phyloP scores from a whole-genome alignment of 179 eudicot genomes.

The Gypsophila paniculata region DNA sequence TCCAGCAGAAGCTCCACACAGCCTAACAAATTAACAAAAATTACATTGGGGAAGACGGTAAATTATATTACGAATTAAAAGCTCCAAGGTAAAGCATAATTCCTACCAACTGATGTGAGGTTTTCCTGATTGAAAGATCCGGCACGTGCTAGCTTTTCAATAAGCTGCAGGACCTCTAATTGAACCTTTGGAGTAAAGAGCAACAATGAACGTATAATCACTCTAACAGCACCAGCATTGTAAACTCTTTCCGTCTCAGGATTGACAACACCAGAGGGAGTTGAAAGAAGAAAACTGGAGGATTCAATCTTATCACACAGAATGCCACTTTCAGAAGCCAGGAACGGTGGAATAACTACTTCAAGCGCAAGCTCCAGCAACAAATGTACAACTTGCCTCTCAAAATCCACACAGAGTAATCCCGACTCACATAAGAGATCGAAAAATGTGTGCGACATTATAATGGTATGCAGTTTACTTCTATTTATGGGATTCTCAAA shows the following conservation, averaged over 20 bases:
- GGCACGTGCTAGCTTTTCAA: constrained; percentile 85
- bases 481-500: constrained; percentile 75
- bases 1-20: constrained; percentile 97
- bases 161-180: constrained; percentile 69
- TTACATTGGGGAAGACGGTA: background rate
- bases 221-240: constrained; percentile 92
- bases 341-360: constrained; percentile 80
- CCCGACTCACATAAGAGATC: constrained; percentile 91
- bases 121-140: constrained; percentile 95
- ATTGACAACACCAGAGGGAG: constrained; percentile 59
- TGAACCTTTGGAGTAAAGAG: constrained; percentile 94
- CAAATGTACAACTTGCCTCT: constrained; percentile 90
- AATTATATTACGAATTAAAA: constrained; percentile 1
- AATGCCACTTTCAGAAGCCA: constrained; percentile 49
- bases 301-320: constrained; percentile 40
- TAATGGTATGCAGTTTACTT: constrained; percentile 59
- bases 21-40: constrained; percentile 44
- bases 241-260: constrained; percentile 79
- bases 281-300: constrained; percentile 49
- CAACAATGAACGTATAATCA: constrained; percentile 74
- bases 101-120: constrained; percentile 91
- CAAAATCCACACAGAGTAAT: constrained; percentile 79
- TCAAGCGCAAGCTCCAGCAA: constrained; percentile 91
- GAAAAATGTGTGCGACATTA: constrained; percentile 79
- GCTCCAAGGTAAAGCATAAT: background rate